phyloP scores from a whole-genome alignment of 345 rosid genomes.

The Microthlaspi erraticum region DNA sequence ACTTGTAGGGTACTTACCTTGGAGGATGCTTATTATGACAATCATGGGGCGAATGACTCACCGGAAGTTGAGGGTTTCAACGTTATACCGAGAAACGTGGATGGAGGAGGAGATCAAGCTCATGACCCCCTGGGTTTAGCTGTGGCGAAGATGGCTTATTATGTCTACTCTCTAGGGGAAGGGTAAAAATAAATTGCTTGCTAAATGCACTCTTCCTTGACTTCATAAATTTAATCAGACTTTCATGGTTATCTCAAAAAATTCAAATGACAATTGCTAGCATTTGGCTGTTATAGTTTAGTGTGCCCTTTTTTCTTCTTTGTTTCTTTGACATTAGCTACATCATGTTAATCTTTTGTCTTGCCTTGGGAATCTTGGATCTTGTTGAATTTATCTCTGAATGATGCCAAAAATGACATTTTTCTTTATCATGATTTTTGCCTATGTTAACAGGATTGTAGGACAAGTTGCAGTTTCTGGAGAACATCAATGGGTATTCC shows the following conservation, averaged over 20 bases:
- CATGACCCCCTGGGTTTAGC: conserved; percentile 73
- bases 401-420: conserved; percentile 1
- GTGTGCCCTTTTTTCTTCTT: neutral
- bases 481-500: conserved; percentile 73
- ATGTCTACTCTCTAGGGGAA: conserved; percentile 85
- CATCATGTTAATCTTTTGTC: conserved; percentile 14
- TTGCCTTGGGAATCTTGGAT: neutral
- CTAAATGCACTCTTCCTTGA: conserved; percentile 13
- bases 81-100: conserved; percentile 50
- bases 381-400: conserved; percentile 12
- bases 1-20: conserved; percentile 80
- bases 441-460: conserved; percentile 65
- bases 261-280: conserved; percentile 1
- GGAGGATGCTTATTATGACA: conserved; percentile 86
- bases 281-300: neutral
- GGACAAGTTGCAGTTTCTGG: conserved; percentile 89
- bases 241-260: conserved; percentile 22
- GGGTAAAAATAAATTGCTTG: conserved; percentile 60
- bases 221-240: conserved; percentile 14
- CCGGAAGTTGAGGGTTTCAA: conserved; percentile 49
- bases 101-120: conserved; percentile 38
- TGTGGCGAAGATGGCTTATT: conserved; percentile 88
- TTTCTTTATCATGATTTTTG: neutral
- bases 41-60: conserved; percentile 49
- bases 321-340: conserved; percentile 5